Evolutionary conservation across 257 asterid genomes (phyloP), one percentile per base, ranked within the genome.

Genomic region (Nicotiana noctiflora): DNA sequence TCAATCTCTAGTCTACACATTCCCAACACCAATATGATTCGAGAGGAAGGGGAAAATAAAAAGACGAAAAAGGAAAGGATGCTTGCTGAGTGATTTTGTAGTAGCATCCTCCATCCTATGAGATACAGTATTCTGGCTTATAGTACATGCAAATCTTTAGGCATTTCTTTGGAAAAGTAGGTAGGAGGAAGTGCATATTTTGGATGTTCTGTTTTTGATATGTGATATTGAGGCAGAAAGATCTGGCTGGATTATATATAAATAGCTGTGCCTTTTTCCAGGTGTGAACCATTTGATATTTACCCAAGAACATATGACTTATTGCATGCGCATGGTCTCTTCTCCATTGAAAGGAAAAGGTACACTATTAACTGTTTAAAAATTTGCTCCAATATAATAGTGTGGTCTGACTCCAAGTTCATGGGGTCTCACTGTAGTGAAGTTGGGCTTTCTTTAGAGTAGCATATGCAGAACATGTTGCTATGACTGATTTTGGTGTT

Each of bases 291-390:
- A 51, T 88, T 91, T 56, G 95, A 91, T 76, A 91, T 93, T 31
- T 91, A 91, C 82, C 93, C 94, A 13, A 89, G 92, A 86, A 89
- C 93, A 8, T 94, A 92, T 27, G 97, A 94, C 85, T 84, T 94
- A 49, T 83, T 94, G 85, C 98, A 94, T 77, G 93, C 95, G 49
- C 87, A 92, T 56, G 90, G 90, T 68, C 92, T 93, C 79, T 88
- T 92, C 86, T 89, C 93, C 37, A 37, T 83, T 55, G 96, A 93
- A 79, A 86, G 68, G 49, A 92, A 86, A 86, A 40, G 49, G 88
- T 95, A 92, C 89, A 86, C 60, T 82, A 5, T 14, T 17, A 49
- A 49, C 78, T 44, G 55, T 75, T 27, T 13, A 46, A n/a, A 40
- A 3, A 51, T 51, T 51, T 51, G 49, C 56, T 51, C 56, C 56